A percentile compares a stretch with the other conserved stretches of the same genome.
Evolutionary conservation across 345 rosid genomes (phyloP).

Genomic region (Trapa incisa): DNA sequence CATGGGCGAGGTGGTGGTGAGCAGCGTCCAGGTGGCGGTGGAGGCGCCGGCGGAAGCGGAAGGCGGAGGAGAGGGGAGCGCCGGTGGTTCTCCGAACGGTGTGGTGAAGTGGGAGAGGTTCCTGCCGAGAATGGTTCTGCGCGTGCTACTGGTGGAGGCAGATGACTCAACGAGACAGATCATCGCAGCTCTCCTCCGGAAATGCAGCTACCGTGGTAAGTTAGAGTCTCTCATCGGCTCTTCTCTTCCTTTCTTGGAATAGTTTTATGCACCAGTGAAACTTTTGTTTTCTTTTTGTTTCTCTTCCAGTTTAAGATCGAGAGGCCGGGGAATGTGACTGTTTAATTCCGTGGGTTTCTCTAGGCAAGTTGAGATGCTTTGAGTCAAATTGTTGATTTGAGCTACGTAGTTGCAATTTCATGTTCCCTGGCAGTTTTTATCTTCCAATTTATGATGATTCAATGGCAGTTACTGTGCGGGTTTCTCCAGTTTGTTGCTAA

Average conservation of each 20-base stretch:
- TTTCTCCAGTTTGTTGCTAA: background rate
- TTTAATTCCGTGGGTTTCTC: background rate
- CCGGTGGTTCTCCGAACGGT: constrained; percentile 14
- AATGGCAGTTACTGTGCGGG: background rate
- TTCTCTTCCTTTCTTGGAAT: background rate
- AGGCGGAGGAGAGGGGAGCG: constrained; percentile 18
- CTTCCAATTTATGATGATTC: background rate
- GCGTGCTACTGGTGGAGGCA: constrained; percentile 79
- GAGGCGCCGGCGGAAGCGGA: constrained; percentile 20
- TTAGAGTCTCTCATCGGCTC: background rate
- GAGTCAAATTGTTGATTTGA: background rate
- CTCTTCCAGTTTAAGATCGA: background rate
- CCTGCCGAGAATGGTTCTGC: constrained; percentile 49
- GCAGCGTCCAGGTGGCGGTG: constrained; percentile 20
- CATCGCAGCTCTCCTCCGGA: constrained; percentile 69
- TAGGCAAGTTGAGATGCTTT: background rate
- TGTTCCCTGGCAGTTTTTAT: background rate
- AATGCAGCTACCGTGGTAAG: constrained; percentile 77
- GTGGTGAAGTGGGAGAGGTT: constrained; percentile 56
- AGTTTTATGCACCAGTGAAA: no score
- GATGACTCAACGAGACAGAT: constrained; percentile 95
- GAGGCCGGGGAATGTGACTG: background rate
- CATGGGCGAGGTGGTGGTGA: constrained; percentile 34
- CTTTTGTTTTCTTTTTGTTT: background rate
- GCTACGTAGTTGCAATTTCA: background rate